Evolutionary conservation across 768 basidiomycete species (phyloP).

Genomic region (Daedaleopsis sinensis): DNA sequence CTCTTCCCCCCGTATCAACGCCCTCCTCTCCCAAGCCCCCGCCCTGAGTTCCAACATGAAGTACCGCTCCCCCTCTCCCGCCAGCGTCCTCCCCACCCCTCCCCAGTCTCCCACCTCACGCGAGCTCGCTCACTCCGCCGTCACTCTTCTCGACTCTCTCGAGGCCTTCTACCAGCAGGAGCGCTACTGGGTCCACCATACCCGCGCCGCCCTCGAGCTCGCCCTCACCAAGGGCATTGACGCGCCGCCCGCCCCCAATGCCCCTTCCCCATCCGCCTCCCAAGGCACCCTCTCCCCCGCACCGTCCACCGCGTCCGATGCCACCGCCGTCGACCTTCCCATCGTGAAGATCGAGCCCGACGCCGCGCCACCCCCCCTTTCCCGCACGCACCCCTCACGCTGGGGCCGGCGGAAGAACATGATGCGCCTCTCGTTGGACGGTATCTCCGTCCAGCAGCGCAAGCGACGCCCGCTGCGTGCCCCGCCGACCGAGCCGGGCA

Average conservation of each 20-base stretch:
- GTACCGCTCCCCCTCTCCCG: slow-evolving; percentile 25
- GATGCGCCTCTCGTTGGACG: slow-evolving; percentile 54
- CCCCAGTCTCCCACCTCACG: slow-evolving; percentile 33
- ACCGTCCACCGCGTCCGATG: slow-evolving; percentile 23
- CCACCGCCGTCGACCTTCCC: slow-evolving; percentile 18
- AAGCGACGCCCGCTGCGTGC: slow-evolving; percentile 32
- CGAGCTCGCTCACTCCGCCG: slow-evolving; percentile 38
- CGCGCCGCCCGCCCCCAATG: slow-evolving; percentile 22
- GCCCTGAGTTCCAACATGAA: slow-evolving; percentile 21
- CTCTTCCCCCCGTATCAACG: slow-evolving; percentile 29
- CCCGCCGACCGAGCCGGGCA: slow-evolving; percentile 40
- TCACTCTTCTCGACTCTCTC: slow-evolving; percentile 63
- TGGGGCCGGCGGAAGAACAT: slow-evolving; percentile 64
- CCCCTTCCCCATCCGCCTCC: slow-evolving; percentile 19
- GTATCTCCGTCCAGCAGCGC: slow-evolving; percentile 39
- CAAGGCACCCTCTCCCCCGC: slow-evolving; percentile 23
- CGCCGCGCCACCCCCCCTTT: slow-evolving; percentile 20
- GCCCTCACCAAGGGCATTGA: slow-evolving; percentile 40
- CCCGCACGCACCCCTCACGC: slow-evolving; percentile 33
- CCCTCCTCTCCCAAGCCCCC: slow-evolving; percentile 20
- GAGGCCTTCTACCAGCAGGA: slow-evolving; percentile 71
- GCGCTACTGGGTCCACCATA: slow-evolving; percentile 71
- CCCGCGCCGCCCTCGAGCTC: slow-evolving; percentile 61
- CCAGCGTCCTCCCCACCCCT: slow-evolving; percentile 33
- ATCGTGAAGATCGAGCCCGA: slow-evolving; percentile 37